Evolutionary conservation across 1,284 basidiomycete species (phyloP).

Genomic region (Ceratobasidium sp.): DNA sequence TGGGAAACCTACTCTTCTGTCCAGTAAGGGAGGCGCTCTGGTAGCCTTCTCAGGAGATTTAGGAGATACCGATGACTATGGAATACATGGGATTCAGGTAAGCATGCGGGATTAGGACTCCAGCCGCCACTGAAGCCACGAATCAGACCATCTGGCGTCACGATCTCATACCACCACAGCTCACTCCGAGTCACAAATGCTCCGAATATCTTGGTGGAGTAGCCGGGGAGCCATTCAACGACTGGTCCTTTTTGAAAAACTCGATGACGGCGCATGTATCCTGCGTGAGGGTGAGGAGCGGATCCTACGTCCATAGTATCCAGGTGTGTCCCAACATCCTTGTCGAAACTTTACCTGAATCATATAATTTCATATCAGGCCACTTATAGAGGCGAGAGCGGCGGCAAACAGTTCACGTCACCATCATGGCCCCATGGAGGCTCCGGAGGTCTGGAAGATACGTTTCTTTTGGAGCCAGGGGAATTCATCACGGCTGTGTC

Average conservation of each 20-base stretch:
- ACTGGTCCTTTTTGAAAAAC: slow-evolving; percentile 11
- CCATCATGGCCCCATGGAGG: slow-evolving; percentile 9
- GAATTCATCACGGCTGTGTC: slow-evolving; percentile 16
- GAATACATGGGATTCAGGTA: neutral
- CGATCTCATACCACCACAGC: neutral
- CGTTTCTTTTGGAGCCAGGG: slow-evolving; percentile 3
- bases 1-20: slow-evolving; percentile 5
- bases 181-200: neutral
- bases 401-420: neutral
- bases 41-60: neutral
- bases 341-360: neutral
- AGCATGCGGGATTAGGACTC: neutral
- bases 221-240: slow-evolving; percentile 16
- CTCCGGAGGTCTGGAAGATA: neutral
- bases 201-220: slow-evolving; percentile 15
- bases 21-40: slow-evolving; percentile 5
- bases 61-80: neutral
- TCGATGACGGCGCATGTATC: slow-evolving; percentile 16
- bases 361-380: neutral
- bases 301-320: slow-evolving; percentile 13
- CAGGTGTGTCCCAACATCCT: neutral
- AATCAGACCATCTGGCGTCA: slow-evolving; percentile 31
- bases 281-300: neutral
- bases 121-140: neutral
- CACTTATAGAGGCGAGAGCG: neutral